These are phyloP conservation scores for Phytophthora pisi DNA, from an alignment of 352 stramenopile species.

Conservation along the genomic window DNA sequence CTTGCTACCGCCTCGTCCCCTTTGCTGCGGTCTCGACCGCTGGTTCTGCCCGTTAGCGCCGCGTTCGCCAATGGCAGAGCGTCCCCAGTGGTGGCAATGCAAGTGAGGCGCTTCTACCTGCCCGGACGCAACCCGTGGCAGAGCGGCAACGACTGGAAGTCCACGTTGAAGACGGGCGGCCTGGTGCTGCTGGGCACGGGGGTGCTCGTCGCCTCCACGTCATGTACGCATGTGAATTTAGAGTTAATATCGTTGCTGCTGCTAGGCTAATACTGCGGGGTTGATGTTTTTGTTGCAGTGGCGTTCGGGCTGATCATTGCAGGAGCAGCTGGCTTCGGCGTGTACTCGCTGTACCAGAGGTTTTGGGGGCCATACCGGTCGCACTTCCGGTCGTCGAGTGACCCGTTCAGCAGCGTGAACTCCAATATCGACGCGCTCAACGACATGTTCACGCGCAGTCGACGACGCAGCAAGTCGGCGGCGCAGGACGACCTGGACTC, in stretches of 20 bases:
- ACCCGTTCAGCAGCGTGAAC: constrained; percentile 51
- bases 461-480: constrained; percentile 18
- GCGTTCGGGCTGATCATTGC: constrained; percentile 74
- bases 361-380: constrained; percentile 61
- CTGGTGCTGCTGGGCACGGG: constrained; percentile 64
- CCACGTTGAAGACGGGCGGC: constrained; percentile 62
- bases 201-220: constrained; percentile 62
- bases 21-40: constrained; percentile 15
- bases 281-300: constrained; percentile 41
- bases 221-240: constrained; percentile 44
- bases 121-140: constrained; percentile 48
- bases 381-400: constrained; percentile 22
- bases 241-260: background rate
- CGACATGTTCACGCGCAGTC: constrained; percentile 50
- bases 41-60: constrained; percentile 4
- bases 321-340: constrained; percentile 67
- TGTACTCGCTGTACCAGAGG: constrained; percentile 74
- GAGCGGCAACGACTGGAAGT: constrained; percentile 50
- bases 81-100: constrained; percentile 15
- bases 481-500: constrained; percentile 53
- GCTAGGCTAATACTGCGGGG: background rate
- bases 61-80: background rate
- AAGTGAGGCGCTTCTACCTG: constrained; percentile 39
- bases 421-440: constrained; percentile 55
- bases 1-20: background rate